These are phyloP conservation scores for Alternaria arbusti DNA, from an alignment of 2,329 filamentous ascomycete species.

Conservation along the genomic window DNA sequence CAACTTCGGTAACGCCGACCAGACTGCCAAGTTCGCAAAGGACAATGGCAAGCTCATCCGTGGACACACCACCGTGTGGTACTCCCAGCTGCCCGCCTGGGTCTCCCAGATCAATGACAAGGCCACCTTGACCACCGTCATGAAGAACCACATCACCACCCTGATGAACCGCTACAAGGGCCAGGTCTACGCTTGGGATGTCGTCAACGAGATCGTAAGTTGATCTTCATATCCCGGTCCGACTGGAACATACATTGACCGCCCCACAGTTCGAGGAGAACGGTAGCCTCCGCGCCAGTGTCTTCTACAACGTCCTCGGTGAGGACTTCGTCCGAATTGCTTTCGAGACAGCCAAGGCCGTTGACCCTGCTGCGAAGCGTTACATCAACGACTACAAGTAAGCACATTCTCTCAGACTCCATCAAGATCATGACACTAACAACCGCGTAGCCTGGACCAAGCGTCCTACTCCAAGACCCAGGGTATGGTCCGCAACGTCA, in stretches of 20 bases:
- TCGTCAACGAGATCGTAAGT: slow-evolving; percentile 65
- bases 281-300: slow-evolving; percentile 64
- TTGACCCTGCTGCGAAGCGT: slow-evolving; percentile 71
- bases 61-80: slow-evolving; percentile 72
- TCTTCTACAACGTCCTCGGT: slow-evolving; percentile 72
- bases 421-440: slow-evolving; percentile 8
- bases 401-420: slow-evolving; percentile 2
- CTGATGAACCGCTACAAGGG: slow-evolving; percentile 68
- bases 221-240: not conserved
- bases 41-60: slow-evolving; percentile 67
- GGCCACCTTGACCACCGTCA: slow-evolving; percentile 61
- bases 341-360: slow-evolving; percentile 70
- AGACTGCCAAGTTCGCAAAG: slow-evolving; percentile 62
- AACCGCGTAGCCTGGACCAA: slow-evolving; percentile 64
- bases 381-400: slow-evolving; percentile 75
- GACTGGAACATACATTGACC: slow-evolving; percentile 27
- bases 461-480: slow-evolving; percentile 66
- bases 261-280: slow-evolving; percentile 60
- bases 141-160: slow-evolving; percentile 66
- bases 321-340: slow-evolving; percentile 76
- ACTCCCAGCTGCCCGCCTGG: slow-evolving; percentile 61
- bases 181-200: slow-evolving; percentile 69
- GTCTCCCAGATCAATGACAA: slow-evolving; percentile 64
- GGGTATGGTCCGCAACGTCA: slow-evolving; percentile 65
- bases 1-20: slow-evolving; percentile 64